These are phyloP conservation scores for Camelina laxa DNA, from an alignment of 345 rosid genomes.

Conservation along the genomic window DNA sequence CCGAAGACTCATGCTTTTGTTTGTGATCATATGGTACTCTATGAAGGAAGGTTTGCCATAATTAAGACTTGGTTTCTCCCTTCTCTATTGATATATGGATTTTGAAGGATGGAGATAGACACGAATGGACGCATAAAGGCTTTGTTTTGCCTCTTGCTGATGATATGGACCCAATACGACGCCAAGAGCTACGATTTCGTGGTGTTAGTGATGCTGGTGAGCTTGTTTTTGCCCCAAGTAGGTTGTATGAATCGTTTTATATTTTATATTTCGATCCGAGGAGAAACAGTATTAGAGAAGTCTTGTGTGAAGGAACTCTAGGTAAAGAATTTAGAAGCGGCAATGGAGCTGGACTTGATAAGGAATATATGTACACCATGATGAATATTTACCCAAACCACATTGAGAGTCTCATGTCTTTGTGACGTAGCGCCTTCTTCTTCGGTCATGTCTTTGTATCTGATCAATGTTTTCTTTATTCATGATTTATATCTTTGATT, in stretches of 20 bases:
- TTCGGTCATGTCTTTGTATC: too few species aligned
- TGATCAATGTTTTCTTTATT: not conserved
- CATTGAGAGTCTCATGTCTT: not conserved
- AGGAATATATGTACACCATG: too few species aligned
- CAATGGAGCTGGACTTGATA: not conserved
- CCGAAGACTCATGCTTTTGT: not conserved
- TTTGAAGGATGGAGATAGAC: slow-evolving; percentile 5
- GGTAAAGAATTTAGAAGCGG: not conserved
- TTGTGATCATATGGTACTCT: not conserved
- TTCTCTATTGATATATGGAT: not conserved
- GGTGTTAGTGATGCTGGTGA: slow-evolving; percentile 25
- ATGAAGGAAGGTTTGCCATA: slow-evolving; percentile 19
- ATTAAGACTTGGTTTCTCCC: not conserved
- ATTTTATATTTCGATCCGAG: slow-evolving; percentile 9
- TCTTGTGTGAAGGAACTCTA: not conserved
- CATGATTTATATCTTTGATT: not conserved
- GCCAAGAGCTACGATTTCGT: not conserved
- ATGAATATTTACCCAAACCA: not conserved
- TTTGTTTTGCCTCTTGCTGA: not conserved
- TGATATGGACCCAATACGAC: not conserved
- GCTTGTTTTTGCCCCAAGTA: not conserved
- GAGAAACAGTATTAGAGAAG: slow-evolving; percentile 1
- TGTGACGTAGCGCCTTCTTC: not conserved
- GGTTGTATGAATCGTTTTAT: not conserved
- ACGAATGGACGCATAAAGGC: slow-evolving; percentile 4